Evolutionary conservation across 2,329 filamentous ascomycete species (phyloP).

Genomic region (Calonectria ilicicola): DNA sequence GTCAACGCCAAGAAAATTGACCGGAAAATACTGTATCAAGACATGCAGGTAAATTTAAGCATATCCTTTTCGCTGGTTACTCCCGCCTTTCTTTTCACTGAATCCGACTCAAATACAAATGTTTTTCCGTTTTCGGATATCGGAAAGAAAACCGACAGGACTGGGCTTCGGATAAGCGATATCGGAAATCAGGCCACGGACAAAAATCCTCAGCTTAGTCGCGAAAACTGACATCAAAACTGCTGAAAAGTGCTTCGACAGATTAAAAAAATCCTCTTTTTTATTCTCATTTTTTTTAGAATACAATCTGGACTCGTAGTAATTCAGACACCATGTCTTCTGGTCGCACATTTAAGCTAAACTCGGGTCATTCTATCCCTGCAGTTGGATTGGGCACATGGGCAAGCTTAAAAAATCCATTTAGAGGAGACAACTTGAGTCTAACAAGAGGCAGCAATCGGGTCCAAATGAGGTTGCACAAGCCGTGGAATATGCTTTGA

Average conservation of each 20-base stretch:
- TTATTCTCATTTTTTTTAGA: neutral
- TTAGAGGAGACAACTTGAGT: neutral
- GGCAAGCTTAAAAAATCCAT: constrained; percentile 33
- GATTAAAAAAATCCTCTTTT: neutral
- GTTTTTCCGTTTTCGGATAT: neutral
- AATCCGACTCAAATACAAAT: neutral
- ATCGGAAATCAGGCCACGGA: neutral
- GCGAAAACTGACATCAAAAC: neutral
- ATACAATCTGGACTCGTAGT: neutral
- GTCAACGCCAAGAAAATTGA: too few relatives aligned
- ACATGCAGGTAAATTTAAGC: too few relatives aligned
- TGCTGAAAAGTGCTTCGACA: neutral
- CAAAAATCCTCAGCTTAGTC: neutral
- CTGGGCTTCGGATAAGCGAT: neutral
- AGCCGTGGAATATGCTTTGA: constrained; percentile 54
- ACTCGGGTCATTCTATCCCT: constrained; percentile 47
- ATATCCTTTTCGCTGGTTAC: too few relatives aligned
- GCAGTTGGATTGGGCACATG: constrained; percentile 49
- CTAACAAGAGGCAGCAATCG: constrained; percentile 23
- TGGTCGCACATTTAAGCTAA: constrained; percentile 43
- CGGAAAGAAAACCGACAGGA: neutral
- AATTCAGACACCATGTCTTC: constrained; percentile 37
- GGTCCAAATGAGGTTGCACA: constrained; percentile 64
- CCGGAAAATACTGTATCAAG: too few relatives aligned
- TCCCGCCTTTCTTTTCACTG: too few relatives aligned